These are phyloP conservation scores for Firmiana major DNA, from an alignment of 345 rosid species.

Conservation along the genomic window DNA sequence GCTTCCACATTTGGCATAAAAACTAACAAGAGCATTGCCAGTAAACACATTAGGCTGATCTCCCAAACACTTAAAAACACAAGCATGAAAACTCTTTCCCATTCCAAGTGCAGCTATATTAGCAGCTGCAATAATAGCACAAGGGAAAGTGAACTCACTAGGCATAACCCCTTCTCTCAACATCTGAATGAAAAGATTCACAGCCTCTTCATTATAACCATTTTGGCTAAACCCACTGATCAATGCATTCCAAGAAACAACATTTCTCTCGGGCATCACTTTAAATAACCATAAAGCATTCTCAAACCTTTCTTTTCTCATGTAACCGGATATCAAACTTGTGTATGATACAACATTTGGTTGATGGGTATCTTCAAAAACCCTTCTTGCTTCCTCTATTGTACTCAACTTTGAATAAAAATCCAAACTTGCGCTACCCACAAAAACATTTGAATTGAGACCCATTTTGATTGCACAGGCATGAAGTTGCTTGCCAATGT, in stretches of 20 bases:
- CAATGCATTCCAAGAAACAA: constrained; percentile 78
- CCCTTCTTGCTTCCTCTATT: constrained; percentile 44
- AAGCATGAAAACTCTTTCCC: constrained; percentile 73
- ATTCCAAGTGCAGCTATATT: constrained; percentile 64
- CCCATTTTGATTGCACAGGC: constrained; percentile 56
- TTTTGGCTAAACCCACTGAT: constrained; percentile 74
- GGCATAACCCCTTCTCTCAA: constrained; percentile 60
- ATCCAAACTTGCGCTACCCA: constrained; percentile 63
- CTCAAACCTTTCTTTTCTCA: constrained; percentile 40
- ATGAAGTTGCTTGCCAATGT: constrained; percentile 59
- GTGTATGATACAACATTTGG: constrained; percentile 78
- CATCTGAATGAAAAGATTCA: constrained; percentile 61
- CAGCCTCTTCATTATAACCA: constrained; percentile 74
- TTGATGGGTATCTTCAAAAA: constrained; percentile 50
- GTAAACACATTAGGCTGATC: constrained; percentile 32
- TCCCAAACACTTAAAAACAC: constrained; percentile 52
- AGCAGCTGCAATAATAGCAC: constrained; percentile 50
- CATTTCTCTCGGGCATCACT: constrained; percentile 63
- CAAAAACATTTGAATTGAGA: constrained; percentile 58
- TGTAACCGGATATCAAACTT: constrained; percentile 51
- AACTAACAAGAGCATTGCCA: constrained; percentile 65
- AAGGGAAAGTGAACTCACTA: constrained; percentile 52
- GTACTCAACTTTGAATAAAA: constrained; percentile 55
- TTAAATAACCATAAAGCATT: constrained; percentile 49
- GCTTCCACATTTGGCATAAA: constrained; percentile 79